Evolutionary conservation across 805 yeast species (phyloP), one percentile per base, ranked within the genome.

Genomic region (Saitoella complicata): DNA sequence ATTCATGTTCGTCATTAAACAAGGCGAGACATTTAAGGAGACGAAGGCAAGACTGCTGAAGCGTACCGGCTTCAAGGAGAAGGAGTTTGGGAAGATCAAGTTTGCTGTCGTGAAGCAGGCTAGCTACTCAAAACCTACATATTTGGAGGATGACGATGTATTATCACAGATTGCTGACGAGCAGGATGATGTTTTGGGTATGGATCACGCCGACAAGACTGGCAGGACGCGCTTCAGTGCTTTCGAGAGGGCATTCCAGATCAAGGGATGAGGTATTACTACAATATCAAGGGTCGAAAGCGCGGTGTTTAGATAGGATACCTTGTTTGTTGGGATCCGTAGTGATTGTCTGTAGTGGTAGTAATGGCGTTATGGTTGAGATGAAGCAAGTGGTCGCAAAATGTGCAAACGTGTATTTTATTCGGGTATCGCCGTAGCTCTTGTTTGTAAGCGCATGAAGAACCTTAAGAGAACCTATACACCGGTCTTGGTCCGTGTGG

Each of bases 181-280:
- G 11, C 64, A 66, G 7, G 66, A 66, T 39, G 78, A 73, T 47
- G 69, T 67, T 32, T 63, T 91, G 43, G 93, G 87, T 31, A 66
- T 91, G 57, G 95, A 91, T 57, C 94, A 84, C 55, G 86, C 91
- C 1, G 95, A 85, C 58, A 73, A 91, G 55, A 66, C 76, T 38
- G 71, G 9, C 34, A 33, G 31, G 12, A 41, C 30, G 32, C 21
- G 21, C 21, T 29, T 29, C 13, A 35, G 11, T 9, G 29, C 34
- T 10, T n/a, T 41, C 9, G 43, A 41, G 9, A 34, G 43, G 6
- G 43, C 43, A 10, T 33, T 41, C 31, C 43, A 34, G 10, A 41
- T 41, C 37, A 41, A 41, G 29, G 38, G 38, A n/a, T 41, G 34
- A 11, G 36, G 11, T 2, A 4, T 33, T 21, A 4, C 21, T 21